A percentile compares a stretch with the other conserved stretches of the same genome.
These are phyloP conservation scores for Geotrichum citri-aurantii DNA, from an alignment of 1,139 yeast species.

Conservation along the genomic window DNA sequence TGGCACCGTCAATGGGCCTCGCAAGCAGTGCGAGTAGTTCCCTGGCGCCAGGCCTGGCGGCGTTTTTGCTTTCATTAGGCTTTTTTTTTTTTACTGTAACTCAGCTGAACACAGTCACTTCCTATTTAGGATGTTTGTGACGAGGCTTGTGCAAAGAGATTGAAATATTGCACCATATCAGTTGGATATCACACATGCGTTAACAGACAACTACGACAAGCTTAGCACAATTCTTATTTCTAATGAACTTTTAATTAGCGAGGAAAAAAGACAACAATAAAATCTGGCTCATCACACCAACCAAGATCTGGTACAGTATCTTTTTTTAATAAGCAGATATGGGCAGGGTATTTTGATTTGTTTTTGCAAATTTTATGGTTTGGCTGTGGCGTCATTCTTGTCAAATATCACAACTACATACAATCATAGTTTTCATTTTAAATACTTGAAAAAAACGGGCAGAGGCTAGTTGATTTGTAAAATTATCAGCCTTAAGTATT, in stretches of 20 bases:
- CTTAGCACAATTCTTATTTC: too few species aligned
- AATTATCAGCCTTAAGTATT: background rate
- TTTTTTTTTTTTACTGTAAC: too few species aligned
- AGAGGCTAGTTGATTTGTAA: background rate
- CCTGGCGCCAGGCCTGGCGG: too few species aligned
- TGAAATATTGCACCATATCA: background rate
- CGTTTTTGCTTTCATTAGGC: too few species aligned
- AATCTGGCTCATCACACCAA: background rate
- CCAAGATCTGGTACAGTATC: background rate
- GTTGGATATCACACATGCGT: background rate
- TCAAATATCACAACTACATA: background rate
- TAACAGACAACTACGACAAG: too few species aligned
- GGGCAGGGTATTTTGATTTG: background rate
- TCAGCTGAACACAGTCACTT: background rate
- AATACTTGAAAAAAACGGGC: background rate
- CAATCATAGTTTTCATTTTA: background rate
- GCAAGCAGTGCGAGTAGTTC: too few species aligned
- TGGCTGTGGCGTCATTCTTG: background rate
- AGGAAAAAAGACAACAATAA: background rate
- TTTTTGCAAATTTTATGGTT: background rate
- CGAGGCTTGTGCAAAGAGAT: background rate
- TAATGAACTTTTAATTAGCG: background rate
- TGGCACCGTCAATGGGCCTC: too few species aligned
- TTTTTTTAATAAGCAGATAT: background rate
- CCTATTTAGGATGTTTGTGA: background rate